Percentiles rank a stretch among this genome's conserved stretches.
phyloP scores from a whole-genome alignment of 2,329 filamentous ascomycete species.

The Fusarium tanahbumbuense region DNA sequence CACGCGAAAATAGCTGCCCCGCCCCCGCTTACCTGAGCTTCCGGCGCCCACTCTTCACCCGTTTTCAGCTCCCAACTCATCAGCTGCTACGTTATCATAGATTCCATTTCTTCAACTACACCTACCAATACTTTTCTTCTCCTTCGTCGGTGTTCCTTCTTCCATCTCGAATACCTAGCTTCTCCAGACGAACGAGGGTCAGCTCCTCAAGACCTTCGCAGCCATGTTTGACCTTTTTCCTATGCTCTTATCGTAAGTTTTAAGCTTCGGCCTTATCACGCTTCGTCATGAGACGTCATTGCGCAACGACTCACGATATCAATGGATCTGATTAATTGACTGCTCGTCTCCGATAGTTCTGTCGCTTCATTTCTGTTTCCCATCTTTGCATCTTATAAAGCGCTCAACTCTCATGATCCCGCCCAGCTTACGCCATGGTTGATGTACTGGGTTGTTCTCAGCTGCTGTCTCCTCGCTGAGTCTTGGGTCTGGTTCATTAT shows the following conservation, averaged over 20 bases:
- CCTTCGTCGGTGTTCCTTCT: neutral
- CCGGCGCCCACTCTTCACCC: slow-evolving; percentile 20
- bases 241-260: slow-evolving; percentile 79
- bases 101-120: slow-evolving; percentile 15
- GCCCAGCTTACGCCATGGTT: slow-evolving; percentile 95
- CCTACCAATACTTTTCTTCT: neutral
- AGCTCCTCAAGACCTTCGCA: slow-evolving; percentile 33
- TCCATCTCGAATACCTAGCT: neutral
- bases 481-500: slow-evolving; percentile 90
- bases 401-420: slow-evolving; percentile 90
- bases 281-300: slow-evolving; percentile 40
- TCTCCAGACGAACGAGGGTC: neutral
- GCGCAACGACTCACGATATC: slow-evolving; percentile 1
- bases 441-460: slow-evolving; percentile 98
- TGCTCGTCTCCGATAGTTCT: slow-evolving; percentile 66
- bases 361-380: slow-evolving; percentile 92
- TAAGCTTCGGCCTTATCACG: slow-evolving; percentile 27
- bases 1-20: slow-evolving; percentile 29
- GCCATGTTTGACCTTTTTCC: slow-evolving; percentile 82
- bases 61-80: slow-evolving; percentile 1
- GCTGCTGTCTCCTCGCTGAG: slow-evolving; percentile 83
- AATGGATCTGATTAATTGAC: slow-evolving; percentile 27
- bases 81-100: slow-evolving; percentile 13
- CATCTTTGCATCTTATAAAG: slow-evolving; percentile 97
- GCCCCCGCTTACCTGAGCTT: slow-evolving; percentile 27